Evolutionary conservation across 2,329 filamentous ascomycete genomes (phyloP), one percentile per base, ranked within the genome.

Genomic region (Cryphonectria naterciae): DNA sequence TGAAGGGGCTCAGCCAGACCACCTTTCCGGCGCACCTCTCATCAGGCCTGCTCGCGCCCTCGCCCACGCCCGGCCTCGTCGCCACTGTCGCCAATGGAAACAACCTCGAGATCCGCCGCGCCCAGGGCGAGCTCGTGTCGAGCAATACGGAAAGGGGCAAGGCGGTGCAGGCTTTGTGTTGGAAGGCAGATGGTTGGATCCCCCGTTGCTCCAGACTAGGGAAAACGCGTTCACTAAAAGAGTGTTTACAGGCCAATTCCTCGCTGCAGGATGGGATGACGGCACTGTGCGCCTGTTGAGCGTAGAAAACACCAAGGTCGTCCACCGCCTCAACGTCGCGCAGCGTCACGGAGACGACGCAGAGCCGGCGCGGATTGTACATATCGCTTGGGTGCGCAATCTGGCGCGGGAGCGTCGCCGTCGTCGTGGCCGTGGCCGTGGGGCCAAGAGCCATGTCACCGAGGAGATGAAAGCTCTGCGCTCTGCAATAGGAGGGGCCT

Each of bases 261-360:
- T 98, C 68, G 94, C 94, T 19, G 89, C 96, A 19, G 93, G 90
- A 62, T 97, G 93, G 90, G 93, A 88, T 75, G 93, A 97, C 82
- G 92, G 93, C 39, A 88, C 88, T 8, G 88, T 96, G 28, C 90
- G 93, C 70, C 82, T 97, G 49, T 87, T 95, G 79, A 92, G 92
- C 72, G 83, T 94, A 32, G 94, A 96, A 79, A 95, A 89, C 75
- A 92, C 90, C 79, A 97, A 95, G 81, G 88, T 92, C 17, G 89
- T 94, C 28, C 92, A 96, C 79, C 89, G 92, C 76, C 91, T 93
- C 76, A 81, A 81, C 22, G 82, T 90, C 68, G 85, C 82, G 73
- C 65, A 64, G 43, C 49, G 66, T 37, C 37, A 65, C n/a, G 52
- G 41, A 56, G 63, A 49, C 37, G 83, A 83, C 64, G 81, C 80